Base-by-base conservation (phyloP, 768 basidiomycete species). In the Phlegmacium glaucopus region DNA sequence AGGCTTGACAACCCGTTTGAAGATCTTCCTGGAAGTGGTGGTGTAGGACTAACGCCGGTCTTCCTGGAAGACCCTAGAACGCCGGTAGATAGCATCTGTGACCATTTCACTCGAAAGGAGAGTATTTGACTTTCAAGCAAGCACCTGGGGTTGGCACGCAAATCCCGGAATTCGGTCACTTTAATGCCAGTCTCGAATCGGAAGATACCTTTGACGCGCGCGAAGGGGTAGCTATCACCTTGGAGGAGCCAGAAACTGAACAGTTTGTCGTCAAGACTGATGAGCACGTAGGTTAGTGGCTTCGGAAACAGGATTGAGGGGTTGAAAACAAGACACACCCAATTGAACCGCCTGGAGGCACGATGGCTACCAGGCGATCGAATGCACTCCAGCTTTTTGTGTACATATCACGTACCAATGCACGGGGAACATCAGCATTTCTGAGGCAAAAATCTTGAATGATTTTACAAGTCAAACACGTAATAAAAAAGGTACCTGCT, bases 371-470 rank as follows among this genome's bases (percentile, higher is more conserved):
- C 6, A 94, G 77, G 9, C 90, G 81, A 61, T 92, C 90, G 57
- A 94, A 92, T 2, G 90, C 90, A 60, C 87, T 90, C 90, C 91
- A 93, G 53, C 87, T 90, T 66, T 93, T 93, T 18, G 89, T 91
- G 61, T 93, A 93, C 86, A 90, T 87, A 55, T 92, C 90, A 47
- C 90, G 80, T 39, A 91, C 90, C 15, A 90, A 74, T 1, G 88
- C 86, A 42, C 90, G 80, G 9, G 90, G 87, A 18, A 90, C 84
- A 60, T 91, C 90, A 12, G 87, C 88, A 61, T 92, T 92, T 63
- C 89, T 85, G 55, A 39, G 36, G 32, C 11, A 32, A 34, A 32
- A 34, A 39, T 50, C 29, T 52, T 42, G 12, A 52, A 47, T 34
- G 32, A 44, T 10, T 34, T 29, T 2, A 25, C 28, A 9, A 9